phyloP scores from a whole-genome alignment of 1,284 basidiomycete species.

The Fistulinella staudtii region DNA sequence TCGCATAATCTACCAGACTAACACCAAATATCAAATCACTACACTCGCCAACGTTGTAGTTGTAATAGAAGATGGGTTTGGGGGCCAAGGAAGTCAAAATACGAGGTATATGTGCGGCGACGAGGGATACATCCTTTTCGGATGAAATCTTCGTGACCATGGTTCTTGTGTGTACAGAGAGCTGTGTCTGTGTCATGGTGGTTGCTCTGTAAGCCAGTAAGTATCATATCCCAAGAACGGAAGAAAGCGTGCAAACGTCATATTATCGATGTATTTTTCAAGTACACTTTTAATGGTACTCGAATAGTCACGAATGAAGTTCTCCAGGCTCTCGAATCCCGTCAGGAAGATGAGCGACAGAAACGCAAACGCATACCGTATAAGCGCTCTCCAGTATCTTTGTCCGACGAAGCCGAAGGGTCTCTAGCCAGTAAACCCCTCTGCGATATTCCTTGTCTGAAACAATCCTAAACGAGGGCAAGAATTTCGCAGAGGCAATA shows the following conservation, averaged over 20 bases:
- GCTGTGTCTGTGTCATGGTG: slow-evolving; percentile 61
- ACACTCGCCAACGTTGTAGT: slow-evolving; percentile 85
- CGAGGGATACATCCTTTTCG: slow-evolving; percentile 59
- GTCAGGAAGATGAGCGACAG: slow-evolving; percentile 8
- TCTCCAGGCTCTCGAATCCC: slow-evolving; percentile 63
- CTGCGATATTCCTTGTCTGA: slow-evolving; percentile 90
- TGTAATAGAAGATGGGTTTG: slow-evolving; percentile 68
- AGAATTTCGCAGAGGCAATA: slow-evolving; percentile 7
- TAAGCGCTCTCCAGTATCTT: slow-evolving; percentile 84
- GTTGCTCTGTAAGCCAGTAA: slow-evolving; percentile 51
- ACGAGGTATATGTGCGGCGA: slow-evolving; percentile 54
- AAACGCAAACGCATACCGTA: slow-evolving; percentile 45
- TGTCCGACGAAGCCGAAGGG: slow-evolving; percentile 75
- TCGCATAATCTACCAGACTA: slow-evolving; percentile 88
- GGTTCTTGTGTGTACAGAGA: slow-evolving; percentile 53
- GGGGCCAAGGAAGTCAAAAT: slow-evolving; percentile 61
- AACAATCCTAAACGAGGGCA: slow-evolving; percentile 2
- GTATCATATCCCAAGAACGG: slow-evolving; percentile 2
- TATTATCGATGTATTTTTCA: slow-evolving; percentile 71
- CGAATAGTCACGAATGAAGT: slow-evolving; percentile 75
- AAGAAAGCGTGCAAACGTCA: slow-evolving; percentile 51
- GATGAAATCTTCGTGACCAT: slow-evolving; percentile 66
- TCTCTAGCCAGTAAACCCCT: slow-evolving; percentile 92
- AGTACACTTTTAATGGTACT: slow-evolving; percentile 61
- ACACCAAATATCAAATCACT: slow-evolving; percentile 91